A percentile compares a stretch with the other conserved stretches of the same genome.
Conservation (phyloP, 2,329 filamentous ascomycete genomes). For the Exophiala xenobiotica region DNA sequence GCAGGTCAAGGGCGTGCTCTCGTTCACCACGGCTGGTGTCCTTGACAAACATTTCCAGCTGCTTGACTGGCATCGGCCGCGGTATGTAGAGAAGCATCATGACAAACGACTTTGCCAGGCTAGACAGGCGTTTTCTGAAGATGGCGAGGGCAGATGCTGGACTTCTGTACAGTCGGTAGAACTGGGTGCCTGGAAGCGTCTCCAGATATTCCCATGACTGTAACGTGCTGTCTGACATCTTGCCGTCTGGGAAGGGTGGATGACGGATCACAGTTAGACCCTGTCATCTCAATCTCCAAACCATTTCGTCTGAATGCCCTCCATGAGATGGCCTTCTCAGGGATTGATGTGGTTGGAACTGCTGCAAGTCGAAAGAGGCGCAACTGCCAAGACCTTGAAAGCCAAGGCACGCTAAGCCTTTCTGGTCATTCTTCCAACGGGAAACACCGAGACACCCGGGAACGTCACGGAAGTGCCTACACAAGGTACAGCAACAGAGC, state of each 20-base stretch:
- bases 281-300: too few relatives aligned
- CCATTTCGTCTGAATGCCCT: too few relatives aligned
- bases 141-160: slow-evolving; percentile 93
- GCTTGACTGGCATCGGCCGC: slow-evolving; percentile 70
- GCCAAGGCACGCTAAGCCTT: neutral
- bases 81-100: slow-evolving; percentile 94
- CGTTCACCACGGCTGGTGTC: slow-evolving; percentile 68
- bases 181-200: slow-evolving; percentile 82
- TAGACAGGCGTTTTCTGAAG: slow-evolving; percentile 94
- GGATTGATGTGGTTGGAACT: neutral
- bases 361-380: neutral
- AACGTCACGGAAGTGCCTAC: too few relatives aligned
- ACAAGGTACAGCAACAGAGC: too few relatives aligned
- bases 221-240: slow-evolving; percentile 36
- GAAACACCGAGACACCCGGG: too few relatives aligned
- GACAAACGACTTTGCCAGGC: slow-evolving; percentile 90
- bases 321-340: too few relatives aligned
- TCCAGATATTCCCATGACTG: slow-evolving; percentile 87
- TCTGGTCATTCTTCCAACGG: too few relatives aligned
- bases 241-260: neutral
- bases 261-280: too few relatives aligned
- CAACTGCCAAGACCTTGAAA: neutral
- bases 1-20: slow-evolving; percentile 77
- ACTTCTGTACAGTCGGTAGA: slow-evolving; percentile 89
- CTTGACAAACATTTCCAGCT: slow-evolving; percentile 84